These are phyloP conservation scores for Plasmopara halstedii DNA, from an alignment of 352 stramenopile genomes.

Conservation along the genomic window DNA sequence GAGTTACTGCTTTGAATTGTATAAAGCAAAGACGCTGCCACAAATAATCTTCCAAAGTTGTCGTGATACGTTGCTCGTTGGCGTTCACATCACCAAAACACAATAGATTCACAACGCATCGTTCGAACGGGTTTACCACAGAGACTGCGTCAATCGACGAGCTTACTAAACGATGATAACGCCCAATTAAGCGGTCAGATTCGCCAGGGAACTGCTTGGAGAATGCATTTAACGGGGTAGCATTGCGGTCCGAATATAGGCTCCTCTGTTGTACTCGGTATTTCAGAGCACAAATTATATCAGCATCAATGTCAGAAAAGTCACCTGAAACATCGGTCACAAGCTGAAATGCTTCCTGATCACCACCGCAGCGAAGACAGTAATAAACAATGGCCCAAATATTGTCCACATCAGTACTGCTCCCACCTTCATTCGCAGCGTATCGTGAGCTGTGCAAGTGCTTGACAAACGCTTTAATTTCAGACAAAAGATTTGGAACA, in stretches of 20 bases:
- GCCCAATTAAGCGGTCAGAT: conserved; percentile 52
- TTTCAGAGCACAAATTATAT: conserved; percentile 48
- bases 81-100: conserved; percentile 73
- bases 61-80: conserved; percentile 64
- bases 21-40: conserved; percentile 82
- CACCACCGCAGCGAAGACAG: conserved; percentile 61
- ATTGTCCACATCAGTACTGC: conserved; percentile 37
- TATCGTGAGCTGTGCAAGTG: conserved; percentile 69
- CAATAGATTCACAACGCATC: conserved; percentile 75
- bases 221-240: conserved; percentile 37
- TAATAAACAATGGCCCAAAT: conserved; percentile 78
- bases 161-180: conserved; percentile 63
- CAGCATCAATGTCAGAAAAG: conserved; percentile 42
- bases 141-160: conserved; percentile 62
- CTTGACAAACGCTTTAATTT: conserved; percentile 66
- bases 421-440: conserved; percentile 27
- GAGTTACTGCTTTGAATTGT: conserved; percentile 32
- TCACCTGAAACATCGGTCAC: conserved; percentile 32
- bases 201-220: conserved; percentile 62
- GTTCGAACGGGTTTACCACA: conserved; percentile 68
- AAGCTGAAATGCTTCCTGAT: conserved; percentile 61
- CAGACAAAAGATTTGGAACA: conserved; percentile 61
- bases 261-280: conserved; percentile 61
- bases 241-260: conserved; percentile 28
- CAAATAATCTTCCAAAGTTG: conserved; percentile 81